phyloP scores from a whole-genome alignment of 2,329 filamentous ascomycete genomes.

The Sporothrix dimorphospora region DNA sequence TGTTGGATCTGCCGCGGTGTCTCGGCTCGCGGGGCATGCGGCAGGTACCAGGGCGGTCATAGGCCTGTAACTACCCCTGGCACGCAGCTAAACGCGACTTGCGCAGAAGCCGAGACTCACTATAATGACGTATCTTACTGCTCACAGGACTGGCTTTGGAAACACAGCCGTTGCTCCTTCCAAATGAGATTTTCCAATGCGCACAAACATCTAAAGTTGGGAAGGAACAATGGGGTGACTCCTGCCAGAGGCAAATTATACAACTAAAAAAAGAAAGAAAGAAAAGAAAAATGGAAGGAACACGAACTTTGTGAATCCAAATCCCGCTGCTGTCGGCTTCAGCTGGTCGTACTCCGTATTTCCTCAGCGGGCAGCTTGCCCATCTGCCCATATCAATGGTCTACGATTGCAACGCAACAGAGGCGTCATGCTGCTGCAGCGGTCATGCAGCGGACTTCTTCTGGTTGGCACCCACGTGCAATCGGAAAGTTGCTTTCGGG shows the following conservation, averaged over 20 bases:
- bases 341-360: neutral
- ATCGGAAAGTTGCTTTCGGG: neutral
- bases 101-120: neutral
- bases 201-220: neutral
- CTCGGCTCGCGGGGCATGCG: constrained; percentile 28
- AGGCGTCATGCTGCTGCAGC: neutral
- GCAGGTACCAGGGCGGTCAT: constrained; percentile 18
- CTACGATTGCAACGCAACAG: neutral
- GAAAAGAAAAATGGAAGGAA: neutral
- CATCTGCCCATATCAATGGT: neutral
- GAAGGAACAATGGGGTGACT: neutral
- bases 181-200: neutral
- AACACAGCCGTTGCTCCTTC: neutral
- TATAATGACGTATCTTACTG: constrained; percentile 8
- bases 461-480: constrained; percentile 9
- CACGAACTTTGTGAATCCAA: neutral
- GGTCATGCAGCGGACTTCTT: neutral
- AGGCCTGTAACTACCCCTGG: neutral
- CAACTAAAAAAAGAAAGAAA: neutral
- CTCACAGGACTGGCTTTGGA: neutral
- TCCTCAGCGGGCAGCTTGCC: neutral
- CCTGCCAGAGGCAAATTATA: neutral
- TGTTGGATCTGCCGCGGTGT: constrained; percentile 2
- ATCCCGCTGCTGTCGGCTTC: neutral
- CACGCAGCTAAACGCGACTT: neutral